Evolutionary conservation across 2,329 filamentous ascomycete species (phyloP).

Genomic region (Penicillium sp.): DNA sequence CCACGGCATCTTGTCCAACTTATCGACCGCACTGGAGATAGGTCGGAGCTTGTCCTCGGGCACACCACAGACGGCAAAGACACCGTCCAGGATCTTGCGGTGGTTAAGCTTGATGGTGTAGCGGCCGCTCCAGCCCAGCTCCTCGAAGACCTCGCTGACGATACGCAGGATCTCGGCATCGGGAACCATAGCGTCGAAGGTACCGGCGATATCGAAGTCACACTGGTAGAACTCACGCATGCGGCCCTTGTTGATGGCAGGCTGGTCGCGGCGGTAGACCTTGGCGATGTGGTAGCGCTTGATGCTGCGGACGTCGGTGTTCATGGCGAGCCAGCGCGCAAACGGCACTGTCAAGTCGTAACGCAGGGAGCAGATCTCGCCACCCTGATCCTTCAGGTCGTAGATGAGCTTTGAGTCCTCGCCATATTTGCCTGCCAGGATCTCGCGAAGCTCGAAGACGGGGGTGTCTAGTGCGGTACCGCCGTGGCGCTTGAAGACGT

Average conservation of each 20-base stretch:
- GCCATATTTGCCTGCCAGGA: slow-evolving; percentile 85
- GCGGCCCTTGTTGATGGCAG: slow-evolving; percentile 83
- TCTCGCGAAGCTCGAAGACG: slow-evolving; percentile 84
- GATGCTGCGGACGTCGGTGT: slow-evolving; percentile 75
- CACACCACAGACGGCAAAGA: slow-evolving; percentile 89
- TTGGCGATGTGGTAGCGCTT: slow-evolving; percentile 96
- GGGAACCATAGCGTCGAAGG: slow-evolving; percentile 85
- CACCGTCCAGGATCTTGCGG: slow-evolving; percentile 86
- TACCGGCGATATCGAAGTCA: slow-evolving; percentile 90
- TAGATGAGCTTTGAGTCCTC: slow-evolving; percentile 93
- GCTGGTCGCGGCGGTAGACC: slow-evolving; percentile 79
- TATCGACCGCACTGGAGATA: slow-evolving; percentile 92
- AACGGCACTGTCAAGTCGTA: slow-evolving; percentile 90
- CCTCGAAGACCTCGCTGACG: slow-evolving; percentile 79
- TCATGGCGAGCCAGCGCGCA: slow-evolving; percentile 91
- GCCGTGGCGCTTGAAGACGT: slow-evolving; percentile 81
- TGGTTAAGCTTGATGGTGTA: slow-evolving; percentile 95
- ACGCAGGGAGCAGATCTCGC: slow-evolving; percentile 78
- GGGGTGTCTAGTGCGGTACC: slow-evolving; percentile 76
- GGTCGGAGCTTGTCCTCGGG: slow-evolving; percentile 81
- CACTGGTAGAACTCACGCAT: slow-evolving; percentile 98
- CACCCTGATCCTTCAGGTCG: slow-evolving; percentile 82
- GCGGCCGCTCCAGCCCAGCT: slow-evolving; percentile 68
- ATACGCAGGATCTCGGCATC: slow-evolving; percentile 88
- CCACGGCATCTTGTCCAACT: slow-evolving; percentile 92